Percentiles rank a stretch among this genome's conserved stretches.
Conservation (phyloP, 1,284 basidiomycete species). For the Cryptococcus amylolentus region DNA sequence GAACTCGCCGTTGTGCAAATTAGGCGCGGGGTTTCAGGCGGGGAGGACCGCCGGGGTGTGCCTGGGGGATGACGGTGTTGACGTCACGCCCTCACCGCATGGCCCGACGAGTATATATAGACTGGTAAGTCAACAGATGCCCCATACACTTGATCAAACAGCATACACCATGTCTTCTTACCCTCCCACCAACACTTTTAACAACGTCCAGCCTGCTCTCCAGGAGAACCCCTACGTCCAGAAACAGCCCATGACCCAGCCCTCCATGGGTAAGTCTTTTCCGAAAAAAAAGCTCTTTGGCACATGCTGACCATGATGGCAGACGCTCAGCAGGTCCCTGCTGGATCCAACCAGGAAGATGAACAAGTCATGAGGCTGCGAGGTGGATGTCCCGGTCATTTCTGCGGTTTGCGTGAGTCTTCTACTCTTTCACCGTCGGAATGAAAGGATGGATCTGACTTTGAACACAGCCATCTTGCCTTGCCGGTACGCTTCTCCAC, state of each 20-base stretch:
- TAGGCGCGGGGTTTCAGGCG: too few species aligned
- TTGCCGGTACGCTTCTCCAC: constrained; percentile 31
- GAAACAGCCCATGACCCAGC: constrained; percentile 29
- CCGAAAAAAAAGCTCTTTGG: neutral
- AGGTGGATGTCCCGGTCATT: constrained; percentile 43
- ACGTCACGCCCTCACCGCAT: neutral
- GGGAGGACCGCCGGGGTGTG: too few species aligned
- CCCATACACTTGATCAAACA: neutral
- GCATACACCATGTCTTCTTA: constrained; percentile 3
- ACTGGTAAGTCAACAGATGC: neutral
- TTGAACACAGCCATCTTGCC: constrained; percentile 39
- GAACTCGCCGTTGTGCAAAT: too few species aligned
- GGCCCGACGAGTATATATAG: neutral
- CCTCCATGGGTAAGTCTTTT: constrained; percentile 33
- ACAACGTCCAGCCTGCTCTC: constrained; percentile 26
- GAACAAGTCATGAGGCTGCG: constrained; percentile 34
- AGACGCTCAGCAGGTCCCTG: neutral
- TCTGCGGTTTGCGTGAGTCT: constrained; percentile 43
- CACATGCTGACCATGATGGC: neutral
- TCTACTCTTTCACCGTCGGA: neutral
- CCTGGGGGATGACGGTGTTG: too few species aligned
- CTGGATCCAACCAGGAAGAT: constrained; percentile 14
- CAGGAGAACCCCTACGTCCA: constrained; percentile 21
- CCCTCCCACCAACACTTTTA: constrained; percentile 3
- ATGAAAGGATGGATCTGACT: constrained; percentile 6